Evolutionary conservation across 345 rosid species (phyloP), one percentile per base, ranked within the genome.

Genomic region (Camelina laxa): DNA sequence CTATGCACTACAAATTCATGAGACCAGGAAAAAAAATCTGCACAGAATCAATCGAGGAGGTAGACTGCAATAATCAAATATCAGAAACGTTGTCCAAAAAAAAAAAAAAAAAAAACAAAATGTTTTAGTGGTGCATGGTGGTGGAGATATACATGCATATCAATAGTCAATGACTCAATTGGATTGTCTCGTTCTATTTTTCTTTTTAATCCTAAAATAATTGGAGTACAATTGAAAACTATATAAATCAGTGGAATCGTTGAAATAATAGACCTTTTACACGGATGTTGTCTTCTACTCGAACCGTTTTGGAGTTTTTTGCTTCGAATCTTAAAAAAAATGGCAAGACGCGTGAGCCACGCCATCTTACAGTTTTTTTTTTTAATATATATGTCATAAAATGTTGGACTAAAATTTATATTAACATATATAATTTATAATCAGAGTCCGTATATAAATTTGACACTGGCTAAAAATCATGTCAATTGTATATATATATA

Each of bases 251-350:
- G 22, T 21, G 73, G 78, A 74, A 66, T 67, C 78, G 67, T 74
- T 74, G 78, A 75, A 75, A 67, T 38, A 19, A 36, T 67, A 59
- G 68, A 59, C 66, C 11, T 21, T 57, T 65, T 74, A 74, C 73
- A 75, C 73, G 68, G 67, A 67, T 56, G 61, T 36, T 75, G 61
- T 75, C 73, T 48, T 58, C 22, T 67, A 50, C 68, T 49, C 39
- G 20, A 27, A 27, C 67, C 49, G 53, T 58, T 65, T 74, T 19
- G 12, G 60, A 57, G 17, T 56, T 53, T 53, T 50, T 65, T 6
- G 60, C 13, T 74, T 57, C 47, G 38, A 47, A 65, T 21, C 59
- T 65, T 20, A 20, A 14, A 33, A 7, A 17, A 24, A 41, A 11
- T 65, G 19, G n/a, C 58, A 65, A 58, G 66, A 73, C 70, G 55